Base-by-base conservation (phyloP, 805 yeast species). In the Kodamaea laetipori region DNA sequence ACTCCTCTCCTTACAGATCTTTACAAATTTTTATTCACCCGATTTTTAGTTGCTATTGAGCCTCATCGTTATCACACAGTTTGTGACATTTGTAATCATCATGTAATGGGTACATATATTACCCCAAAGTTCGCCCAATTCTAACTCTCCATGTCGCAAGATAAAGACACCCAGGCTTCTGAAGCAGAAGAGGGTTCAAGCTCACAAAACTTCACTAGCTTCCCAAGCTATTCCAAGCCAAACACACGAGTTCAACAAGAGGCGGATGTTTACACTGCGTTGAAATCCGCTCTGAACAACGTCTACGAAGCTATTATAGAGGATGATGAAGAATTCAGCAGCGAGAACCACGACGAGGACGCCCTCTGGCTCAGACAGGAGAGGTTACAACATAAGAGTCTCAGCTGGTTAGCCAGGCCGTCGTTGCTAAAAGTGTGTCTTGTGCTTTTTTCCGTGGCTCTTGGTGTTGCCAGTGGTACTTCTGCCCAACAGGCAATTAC, bases 341-440 rank as follows among this genome's bases (percentile, higher is more conserved):
- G 64, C 40, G 66, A 63, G 7, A 57, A 54, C 13, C 44, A 49
- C 23, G 67, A 67, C 37, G 76, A 69, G 31, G 81, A 76, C 43
- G 66, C 68, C 6, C 57, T 73, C 5, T 73, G 82, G 74, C 56
- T 78, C 11, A 54, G 76, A 11, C 37, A 42, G 23, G 45, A 75
- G 41, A 64, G 82, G 34, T 18, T 13, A 3, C 31, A 31, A 4
- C 37, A 37, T 21, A 36, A 36, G 25, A 23, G 52, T 2, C 59
- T 65, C 27, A 78, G 78, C 54, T 82, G 87, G 85, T 61, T 74
- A 42, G 66, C 66, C 21, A 66, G 84, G 33, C 90, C 90, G 0
- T 74, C 84, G 2, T 61, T 80, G 6, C 51, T 63, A n/a, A 67
- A 78, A 63, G 56, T 83, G 9, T 69, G 81, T 18, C 28, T 66